Percentiles rank a stretch among this genome's conserved stretches.
These are phyloP conservation scores for Smithsoniella earleae DNA, from an alignment of 163 green algal species.

Conservation along the genomic window DNA sequence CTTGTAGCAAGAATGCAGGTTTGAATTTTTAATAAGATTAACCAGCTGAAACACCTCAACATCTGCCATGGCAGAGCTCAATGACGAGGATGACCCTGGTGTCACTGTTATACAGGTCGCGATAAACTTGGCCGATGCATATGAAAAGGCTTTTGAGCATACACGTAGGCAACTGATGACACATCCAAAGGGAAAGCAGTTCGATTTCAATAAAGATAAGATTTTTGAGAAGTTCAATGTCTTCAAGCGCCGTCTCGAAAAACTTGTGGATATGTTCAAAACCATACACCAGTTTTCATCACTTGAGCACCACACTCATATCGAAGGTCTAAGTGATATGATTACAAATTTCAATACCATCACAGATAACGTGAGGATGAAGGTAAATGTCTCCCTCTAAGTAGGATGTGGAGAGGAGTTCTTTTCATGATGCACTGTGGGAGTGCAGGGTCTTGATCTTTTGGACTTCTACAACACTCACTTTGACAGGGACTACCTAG, in stretches of 20 bases:
- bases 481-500: slow-evolving; percentile 85
- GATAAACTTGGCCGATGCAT: slow-evolving; percentile 43
- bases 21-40: too few relatives aligned
- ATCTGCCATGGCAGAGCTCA: too few relatives aligned
- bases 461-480: slow-evolving; percentile 44
- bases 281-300: slow-evolving; percentile 79
- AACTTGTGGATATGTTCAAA: slow-evolving; percentile 82
- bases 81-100: too few relatives aligned
- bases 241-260: slow-evolving; percentile 76
- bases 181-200: slow-evolving; percentile 56
- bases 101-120: slow-evolving; percentile 26
- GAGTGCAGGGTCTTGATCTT: slow-evolving; percentile 36
- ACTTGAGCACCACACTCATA: slow-evolving; percentile 79
- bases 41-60: too few relatives aligned
- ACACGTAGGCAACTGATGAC: slow-evolving; percentile 35
- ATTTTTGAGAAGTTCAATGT: slow-evolving; percentile 82
- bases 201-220: slow-evolving; percentile 64
- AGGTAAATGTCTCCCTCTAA: too few relatives aligned
- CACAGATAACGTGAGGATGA: slow-evolving; percentile 64
- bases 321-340: slow-evolving; percentile 63
- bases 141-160: slow-evolving; percentile 36
- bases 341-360: slow-evolving; percentile 72
- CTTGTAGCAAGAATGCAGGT: slow-evolving; percentile 62
- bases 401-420: too few relatives aligned
- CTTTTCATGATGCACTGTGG: too few relatives aligned